Evolutionary conservation across 352 stramenopile genomes (phyloP).

Genomic region (Phytophthora citrophthora): DNA sequence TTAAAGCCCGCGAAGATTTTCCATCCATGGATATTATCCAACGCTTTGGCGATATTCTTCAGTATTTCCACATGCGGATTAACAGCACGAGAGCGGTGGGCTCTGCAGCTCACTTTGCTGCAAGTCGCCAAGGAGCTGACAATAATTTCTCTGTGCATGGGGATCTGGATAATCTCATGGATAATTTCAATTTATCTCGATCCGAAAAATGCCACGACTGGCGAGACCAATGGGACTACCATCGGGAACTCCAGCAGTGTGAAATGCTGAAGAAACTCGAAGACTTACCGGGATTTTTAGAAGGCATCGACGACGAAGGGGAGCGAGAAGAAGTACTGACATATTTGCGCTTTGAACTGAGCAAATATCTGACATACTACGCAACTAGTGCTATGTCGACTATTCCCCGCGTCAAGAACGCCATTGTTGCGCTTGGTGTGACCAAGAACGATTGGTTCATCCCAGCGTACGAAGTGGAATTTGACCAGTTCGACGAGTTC

Average conservation of each 20-base stretch:
- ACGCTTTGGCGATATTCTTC: background rate
- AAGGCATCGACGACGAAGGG: background rate
- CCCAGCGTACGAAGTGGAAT: constrained; percentile 27
- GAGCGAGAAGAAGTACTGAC: background rate
- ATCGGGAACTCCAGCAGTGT: background rate
- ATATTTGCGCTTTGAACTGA: constrained; percentile 15
- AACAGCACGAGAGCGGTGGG: background rate
- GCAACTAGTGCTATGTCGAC: background rate
- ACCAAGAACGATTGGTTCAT: constrained; percentile 29
- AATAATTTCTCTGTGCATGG: constrained; percentile 1
- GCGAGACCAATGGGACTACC: constrained; percentile 7
- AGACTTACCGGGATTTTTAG: constrained; percentile 2
- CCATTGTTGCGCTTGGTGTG: background rate
- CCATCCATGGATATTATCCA: background rate
- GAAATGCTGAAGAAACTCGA: background rate
- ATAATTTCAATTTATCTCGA: background rate
- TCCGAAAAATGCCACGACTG: background rate
- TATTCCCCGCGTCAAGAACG: background rate
- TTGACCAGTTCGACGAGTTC: constrained; percentile 18
- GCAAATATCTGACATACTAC: constrained; percentile 7
- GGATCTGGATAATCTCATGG: constrained; percentile 6
- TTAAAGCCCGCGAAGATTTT: background rate
- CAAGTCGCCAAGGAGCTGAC: constrained; percentile 6
- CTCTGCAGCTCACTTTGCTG: background rate
- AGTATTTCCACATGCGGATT: background rate